Evolutionary conservation across 192 early-diverging fungal species (phyloP).

Genomic region (Coemansia asiatica): DNA sequence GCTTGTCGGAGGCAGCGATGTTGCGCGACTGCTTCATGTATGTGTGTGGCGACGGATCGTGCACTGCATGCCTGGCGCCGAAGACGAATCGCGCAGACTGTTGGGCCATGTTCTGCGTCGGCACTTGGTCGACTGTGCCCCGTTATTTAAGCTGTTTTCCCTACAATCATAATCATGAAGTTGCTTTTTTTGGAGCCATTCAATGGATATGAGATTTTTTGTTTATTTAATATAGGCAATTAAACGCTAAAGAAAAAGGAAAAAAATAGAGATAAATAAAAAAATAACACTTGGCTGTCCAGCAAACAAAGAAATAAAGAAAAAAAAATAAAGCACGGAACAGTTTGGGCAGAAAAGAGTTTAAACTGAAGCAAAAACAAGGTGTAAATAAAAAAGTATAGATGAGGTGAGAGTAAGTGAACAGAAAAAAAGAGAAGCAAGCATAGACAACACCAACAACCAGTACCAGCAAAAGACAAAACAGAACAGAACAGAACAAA

Average conservation of each 20-base stretch:
- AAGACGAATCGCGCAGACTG: conserved; percentile 30
- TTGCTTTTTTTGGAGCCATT: neutral
- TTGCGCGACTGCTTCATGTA: conserved; percentile 38
- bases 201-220: neutral
- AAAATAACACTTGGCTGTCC: neutral
- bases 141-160: conserved; percentile 21
- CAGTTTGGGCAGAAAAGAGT: conserved; percentile 9
- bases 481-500: too few relatives aligned
- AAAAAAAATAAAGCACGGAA: conserved; percentile 6
- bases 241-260: conserved; percentile 4
- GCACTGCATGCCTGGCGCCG: conserved; percentile 38
- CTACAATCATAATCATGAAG: neutral
- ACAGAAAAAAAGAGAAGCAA: neutral
- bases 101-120: conserved; percentile 40
- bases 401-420: neutral
- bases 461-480: neutral
- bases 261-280: conserved; percentile 3
- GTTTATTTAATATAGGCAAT: conserved; percentile 1
- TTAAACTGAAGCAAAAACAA: conserved; percentile 8
- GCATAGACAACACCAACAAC: neutral
- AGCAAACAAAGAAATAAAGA: conserved; percentile 6
- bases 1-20: conserved; percentile 23
- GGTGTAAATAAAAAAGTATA: neutral
- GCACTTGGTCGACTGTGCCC: conserved; percentile 28
- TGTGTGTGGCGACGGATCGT: conserved; percentile 48